phyloP scores from a whole-genome alignment of 2,329 filamentous ascomycete genomes.

The Cercospora brassicicola region DNA sequence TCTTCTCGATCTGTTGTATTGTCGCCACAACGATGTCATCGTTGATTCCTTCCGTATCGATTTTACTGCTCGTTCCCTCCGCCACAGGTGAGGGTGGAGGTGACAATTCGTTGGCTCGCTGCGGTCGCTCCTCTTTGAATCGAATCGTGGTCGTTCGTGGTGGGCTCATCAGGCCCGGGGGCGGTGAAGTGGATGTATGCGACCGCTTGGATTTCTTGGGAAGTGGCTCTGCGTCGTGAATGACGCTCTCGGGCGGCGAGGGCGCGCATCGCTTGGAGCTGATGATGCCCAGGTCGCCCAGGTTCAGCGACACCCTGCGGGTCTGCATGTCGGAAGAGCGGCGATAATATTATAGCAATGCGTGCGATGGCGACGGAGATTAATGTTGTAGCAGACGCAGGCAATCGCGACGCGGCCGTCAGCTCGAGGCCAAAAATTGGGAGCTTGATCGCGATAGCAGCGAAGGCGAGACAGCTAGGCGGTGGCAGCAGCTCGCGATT shows the following conservation, averaged over 20 bases:
- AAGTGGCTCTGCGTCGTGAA: conserved; percentile 58
- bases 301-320: conserved; percentile 88
- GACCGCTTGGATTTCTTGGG: conserved; percentile 71
- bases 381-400: background rate
- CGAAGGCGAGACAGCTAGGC: background rate
- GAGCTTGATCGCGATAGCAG: conserved; percentile 11
- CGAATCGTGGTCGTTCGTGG: conserved; percentile 47
- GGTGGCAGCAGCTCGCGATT: conserved; percentile 12
- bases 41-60: conserved; percentile 81
- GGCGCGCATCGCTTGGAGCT: conserved; percentile 60
- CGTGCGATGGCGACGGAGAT: conserved; percentile 3
- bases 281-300: conserved; percentile 90
- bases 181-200: conserved; percentile 54
- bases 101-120: conserved; percentile 65
- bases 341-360: conserved; percentile 4
- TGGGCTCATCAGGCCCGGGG: conserved; percentile 45
- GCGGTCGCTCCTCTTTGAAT: conserved; percentile 52
- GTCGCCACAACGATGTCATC: conserved; percentile 94
- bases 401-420: conserved; percentile 3
- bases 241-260: conserved; percentile 62
- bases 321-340: conserved; percentile 70
- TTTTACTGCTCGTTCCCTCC: conserved; percentile 51
- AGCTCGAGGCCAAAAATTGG: conserved; percentile 8
- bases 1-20: conserved; percentile 82
- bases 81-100: conserved; percentile 73